A percentile compares a stretch with the other conserved stretches of the same genome.
phyloP scores from a whole-genome alignment of 768 basidiomycete species.

The Suillus alpinus region DNA sequence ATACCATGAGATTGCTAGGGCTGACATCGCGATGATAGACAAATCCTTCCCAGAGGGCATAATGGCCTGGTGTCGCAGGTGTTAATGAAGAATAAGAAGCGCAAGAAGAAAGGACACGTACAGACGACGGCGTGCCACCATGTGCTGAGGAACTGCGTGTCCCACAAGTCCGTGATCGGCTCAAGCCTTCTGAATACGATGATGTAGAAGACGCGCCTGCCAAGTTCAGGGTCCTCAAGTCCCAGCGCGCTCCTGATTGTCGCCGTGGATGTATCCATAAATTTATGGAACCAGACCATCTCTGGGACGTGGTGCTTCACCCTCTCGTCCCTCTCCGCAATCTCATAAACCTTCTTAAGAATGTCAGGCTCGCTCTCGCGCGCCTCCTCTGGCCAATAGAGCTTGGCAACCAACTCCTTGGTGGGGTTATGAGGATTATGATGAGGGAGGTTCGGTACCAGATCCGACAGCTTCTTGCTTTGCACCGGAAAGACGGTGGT shows the following conservation, averaged over 20 bases:
- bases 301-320: background rate
- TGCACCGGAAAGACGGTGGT: too few relatives aligned
- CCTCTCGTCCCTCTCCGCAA: background rate
- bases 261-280: background rate
- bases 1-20: constrained; percentile 7
- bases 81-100: background rate
- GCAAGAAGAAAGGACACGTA: background rate
- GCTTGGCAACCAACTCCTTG: too few relatives aligned
- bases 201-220: constrained; percentile 8
- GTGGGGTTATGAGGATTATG: too few relatives aligned
- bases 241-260: background rate
- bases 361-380: background rate
- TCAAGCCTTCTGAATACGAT: constrained; percentile 1
- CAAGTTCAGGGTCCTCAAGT: background rate
- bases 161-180: constrained; percentile 1
- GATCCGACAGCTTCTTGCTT: too few relatives aligned
- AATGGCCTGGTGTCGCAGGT: constrained; percentile 1
- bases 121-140: constrained; percentile 8
- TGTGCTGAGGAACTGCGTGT: background rate
- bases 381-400: background rate
- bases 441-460: too few relatives aligned
- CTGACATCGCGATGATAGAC: constrained; percentile 7
- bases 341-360: background rate
- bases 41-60: background rate
- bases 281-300: background rate